A percentile compares a stretch with the other conserved stretches of the same genome.
Conservation (phyloP, 352 stramenopile species). For the Pythium monospermum region DNA sequence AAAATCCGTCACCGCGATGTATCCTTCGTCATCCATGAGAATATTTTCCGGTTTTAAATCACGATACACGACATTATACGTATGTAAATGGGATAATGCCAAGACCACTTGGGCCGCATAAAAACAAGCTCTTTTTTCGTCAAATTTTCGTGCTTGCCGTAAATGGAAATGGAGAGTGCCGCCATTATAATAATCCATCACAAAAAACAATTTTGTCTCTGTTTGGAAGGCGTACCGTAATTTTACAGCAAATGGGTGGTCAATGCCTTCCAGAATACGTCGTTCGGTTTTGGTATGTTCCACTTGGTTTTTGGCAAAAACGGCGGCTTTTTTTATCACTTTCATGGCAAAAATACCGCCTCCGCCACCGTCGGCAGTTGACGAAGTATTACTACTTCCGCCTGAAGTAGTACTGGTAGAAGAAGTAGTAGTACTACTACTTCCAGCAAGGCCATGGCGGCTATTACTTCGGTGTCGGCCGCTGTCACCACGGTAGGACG, state of each 20-base stretch:
- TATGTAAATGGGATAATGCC: conserved; percentile 77
- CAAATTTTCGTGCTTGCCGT: conserved; percentile 61
- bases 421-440: neutral
- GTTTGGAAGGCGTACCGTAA: conserved; percentile 87
- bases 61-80: conserved; percentile 82
- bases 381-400: neutral
- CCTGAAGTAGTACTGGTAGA: no score
- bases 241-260: conserved; percentile 85
- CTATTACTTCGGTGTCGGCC: neutral
- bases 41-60: conserved; percentile 88
- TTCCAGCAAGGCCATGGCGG: neutral
- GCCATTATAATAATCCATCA: conserved; percentile 89
- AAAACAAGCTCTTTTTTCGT: conserved; percentile 57
- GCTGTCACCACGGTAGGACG: conserved; percentile 3
- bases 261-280: conserved; percentile 77
- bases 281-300: conserved; percentile 91
- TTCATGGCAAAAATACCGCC: conserved; percentile 89
- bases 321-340: conserved; percentile 86
- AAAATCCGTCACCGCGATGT: conserved; percentile 87
- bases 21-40: conserved; percentile 76
- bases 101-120: conserved; percentile 83
- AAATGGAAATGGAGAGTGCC: conserved; percentile 83
- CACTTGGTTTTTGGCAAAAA: conserved; percentile 87
- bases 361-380: neutral
- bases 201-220: conserved; percentile 80